These are phyloP conservation scores for Fusarium sp. DNA, from an alignment of 2,329 filamentous ascomycete genomes.

Conservation along the genomic window DNA sequence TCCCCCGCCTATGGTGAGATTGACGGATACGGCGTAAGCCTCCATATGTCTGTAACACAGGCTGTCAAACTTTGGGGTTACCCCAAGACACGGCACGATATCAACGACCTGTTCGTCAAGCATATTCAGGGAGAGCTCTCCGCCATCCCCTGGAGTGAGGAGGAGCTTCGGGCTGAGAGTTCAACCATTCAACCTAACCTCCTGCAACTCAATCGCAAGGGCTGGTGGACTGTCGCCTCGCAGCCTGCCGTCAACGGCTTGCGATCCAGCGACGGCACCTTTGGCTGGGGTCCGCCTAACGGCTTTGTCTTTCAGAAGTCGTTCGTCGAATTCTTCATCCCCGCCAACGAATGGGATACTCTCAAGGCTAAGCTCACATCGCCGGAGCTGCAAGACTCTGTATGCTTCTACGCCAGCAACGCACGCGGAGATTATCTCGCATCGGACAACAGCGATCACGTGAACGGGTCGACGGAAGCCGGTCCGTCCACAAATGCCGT, in stretches of 20 bases:
- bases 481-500: slow-evolving; percentile 83
- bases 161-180: slow-evolving; percentile 85
- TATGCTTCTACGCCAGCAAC: slow-evolving; percentile 91
- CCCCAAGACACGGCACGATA: slow-evolving; percentile 74
- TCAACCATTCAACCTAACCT: slow-evolving; percentile 80
- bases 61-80: slow-evolving; percentile 87
- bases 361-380: slow-evolving; percentile 71
- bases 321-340: slow-evolving; percentile 96
- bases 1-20: slow-evolving; percentile 96
- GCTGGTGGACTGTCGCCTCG: slow-evolving; percentile 97
- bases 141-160: slow-evolving; percentile 94
- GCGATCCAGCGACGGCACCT: slow-evolving; percentile 77
- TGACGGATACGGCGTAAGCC: slow-evolving; percentile 95
- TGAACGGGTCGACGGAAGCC: slow-evolving; percentile 39
- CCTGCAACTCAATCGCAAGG: slow-evolving; percentile 77
- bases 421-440: slow-evolving; percentile 79
- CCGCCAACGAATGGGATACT: slow-evolving; percentile 73
- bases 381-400: slow-evolving; percentile 67
- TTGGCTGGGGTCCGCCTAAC: slow-evolving; percentile 92
- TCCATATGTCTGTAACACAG: slow-evolving; percentile 88
- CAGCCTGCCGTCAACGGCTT: slow-evolving; percentile 93
- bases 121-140: slow-evolving; percentile 82
- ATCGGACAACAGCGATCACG: slow-evolving; percentile 62
- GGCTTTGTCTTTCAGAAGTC: slow-evolving; percentile 99
- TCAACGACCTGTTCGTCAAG: slow-evolving; percentile 80